Conservation (phyloP, 2,329 filamentous ascomycete species). For the Xylariaceae sp. region DNA sequence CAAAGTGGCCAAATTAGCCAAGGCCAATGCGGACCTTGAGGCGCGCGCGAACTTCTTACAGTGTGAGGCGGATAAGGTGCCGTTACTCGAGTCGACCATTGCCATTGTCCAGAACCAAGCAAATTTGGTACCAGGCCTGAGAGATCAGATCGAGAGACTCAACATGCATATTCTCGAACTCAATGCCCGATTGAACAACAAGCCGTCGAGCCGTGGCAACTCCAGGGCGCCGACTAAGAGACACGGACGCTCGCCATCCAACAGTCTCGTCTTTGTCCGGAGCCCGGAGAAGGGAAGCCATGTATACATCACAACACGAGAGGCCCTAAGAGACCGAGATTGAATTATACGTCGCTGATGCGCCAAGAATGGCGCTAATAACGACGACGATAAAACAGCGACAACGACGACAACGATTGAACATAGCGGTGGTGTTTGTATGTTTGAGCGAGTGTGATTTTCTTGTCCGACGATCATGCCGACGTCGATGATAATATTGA, state of each 20-base stretch:
- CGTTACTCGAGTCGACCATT: conserved; percentile 19
- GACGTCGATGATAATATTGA: background rate
- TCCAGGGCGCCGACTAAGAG: conserved; percentile 26
- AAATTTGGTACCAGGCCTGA: conserved; percentile 23
- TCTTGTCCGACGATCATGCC: background rate
- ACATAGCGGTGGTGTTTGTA: background rate
- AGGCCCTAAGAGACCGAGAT: conserved; percentile 24
- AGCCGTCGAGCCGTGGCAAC: conserved; percentile 25
- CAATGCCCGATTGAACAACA: conserved; percentile 16
- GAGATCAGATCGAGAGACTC: conserved; percentile 24
- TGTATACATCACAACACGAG: conserved; percentile 29
- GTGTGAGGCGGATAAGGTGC: conserved; percentile 21
- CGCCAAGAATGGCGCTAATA: background rate
- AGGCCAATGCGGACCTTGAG: conserved; percentile 25
- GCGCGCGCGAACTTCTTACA: conserved; percentile 20
- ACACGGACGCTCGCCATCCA: conserved; percentile 28
- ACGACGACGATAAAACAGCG: background rate
- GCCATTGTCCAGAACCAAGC: conserved; percentile 17
- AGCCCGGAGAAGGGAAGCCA: conserved; percentile 23
- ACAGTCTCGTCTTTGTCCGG: conserved; percentile 27
- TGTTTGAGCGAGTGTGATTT: background rate
- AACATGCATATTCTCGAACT: conserved; percentile 21
- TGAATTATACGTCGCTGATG: background rate
- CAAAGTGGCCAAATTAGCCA: conserved; percentile 14
- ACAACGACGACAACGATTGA: background rate